These are phyloP conservation scores for Xylariaceae sp. DNA, from an alignment of 2,329 filamentous ascomycete genomes.

Conservation along the genomic window DNA sequence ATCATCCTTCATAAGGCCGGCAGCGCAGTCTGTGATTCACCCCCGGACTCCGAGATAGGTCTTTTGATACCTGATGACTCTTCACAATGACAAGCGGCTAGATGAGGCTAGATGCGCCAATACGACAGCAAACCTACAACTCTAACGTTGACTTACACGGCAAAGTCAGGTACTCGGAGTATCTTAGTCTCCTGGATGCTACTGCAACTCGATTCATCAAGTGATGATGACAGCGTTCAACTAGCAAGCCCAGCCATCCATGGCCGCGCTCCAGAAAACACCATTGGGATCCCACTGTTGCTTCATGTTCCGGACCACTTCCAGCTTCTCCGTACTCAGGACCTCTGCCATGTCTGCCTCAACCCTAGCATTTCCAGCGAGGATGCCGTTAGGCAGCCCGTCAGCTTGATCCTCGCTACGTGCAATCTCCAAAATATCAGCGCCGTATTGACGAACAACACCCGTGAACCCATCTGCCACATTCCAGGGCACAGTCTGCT, in stretches of 20 bases:
- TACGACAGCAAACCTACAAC: too few relatives aligned
- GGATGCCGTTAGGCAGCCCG: constrained; percentile 2
- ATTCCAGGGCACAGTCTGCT: constrained; percentile 1
- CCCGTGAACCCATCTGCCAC: neutral
- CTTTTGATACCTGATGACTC: too few relatives aligned
- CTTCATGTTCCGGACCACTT: constrained; percentile 3
- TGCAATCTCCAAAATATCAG: constrained; percentile 1
- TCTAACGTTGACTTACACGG: too few relatives aligned
- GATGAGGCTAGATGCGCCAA: too few relatives aligned
- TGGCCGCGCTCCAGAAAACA: constrained; percentile 5
- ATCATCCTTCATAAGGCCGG: too few relatives aligned
- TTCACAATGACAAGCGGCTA: too few relatives aligned
- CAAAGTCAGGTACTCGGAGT: too few relatives aligned
- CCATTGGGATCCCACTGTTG: constrained; percentile 1
- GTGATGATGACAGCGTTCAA: too few relatives aligned
- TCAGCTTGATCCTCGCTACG: constrained; percentile 2
- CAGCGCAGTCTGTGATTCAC: too few relatives aligned
- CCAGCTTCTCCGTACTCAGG: constrained; percentile 2
- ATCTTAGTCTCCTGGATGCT: too few relatives aligned
- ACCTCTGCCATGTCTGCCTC: constrained; percentile 3
- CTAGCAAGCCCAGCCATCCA: constrained; percentile 18
- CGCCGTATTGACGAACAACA: neutral
- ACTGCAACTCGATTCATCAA: too few relatives aligned
- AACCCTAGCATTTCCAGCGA: constrained; percentile 4
- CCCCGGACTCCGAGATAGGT: too few relatives aligned